Base-by-base conservation (phyloP, 805 yeast genomes). In the Pichia cabralensis region DNA sequence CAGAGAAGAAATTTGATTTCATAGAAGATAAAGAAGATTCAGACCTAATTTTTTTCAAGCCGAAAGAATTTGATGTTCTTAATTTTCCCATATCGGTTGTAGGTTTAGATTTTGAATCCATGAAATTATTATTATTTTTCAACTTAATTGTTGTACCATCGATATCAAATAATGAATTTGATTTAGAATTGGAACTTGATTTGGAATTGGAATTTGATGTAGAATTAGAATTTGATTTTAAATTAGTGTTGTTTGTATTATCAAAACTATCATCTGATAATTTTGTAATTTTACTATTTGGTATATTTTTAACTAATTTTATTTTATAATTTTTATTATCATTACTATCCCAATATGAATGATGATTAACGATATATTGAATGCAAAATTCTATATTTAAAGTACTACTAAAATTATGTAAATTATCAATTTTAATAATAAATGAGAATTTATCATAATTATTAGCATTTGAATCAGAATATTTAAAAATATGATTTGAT, bases 381-480 rank as follows among this genome's bases (percentile, higher is more conserved):
- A 64, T 50, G 41, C 71, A 65, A 35, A 65, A 57, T 28, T 58
- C 58, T 32, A 67, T 41, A 16, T 57, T 49, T 36, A 67, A 34
- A 4, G 28, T 20, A 22, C 49, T 38, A 17, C 41, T 40, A 35
- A 35, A 31, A 36, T 41, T 25, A 47, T 53, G 41, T 38, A 56
- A 33, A 39, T 59, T 45, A 34, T 52, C 50, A 27, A 65, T 49
- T 28, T 69, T 68, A 25, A 75, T 62, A 31, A 62, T 62, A 47
- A 76, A 73, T 31, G 64, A 62, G 52, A 76, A 65, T 42, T 58
- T 61, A 42, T 65, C 71, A 35, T 52, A 64, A 22, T 36, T 38
- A 5, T 34, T 42, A 14, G 31, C 21, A 31, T 50, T 48, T 8
- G 49, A 33, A 18, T 53, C 39, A 37, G 67, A 52, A 43, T 60